These are phyloP conservation scores for Neocallimastix lanati DNA, from an alignment of 192 early-diverging fungal species.

Conservation along the genomic window DNA sequence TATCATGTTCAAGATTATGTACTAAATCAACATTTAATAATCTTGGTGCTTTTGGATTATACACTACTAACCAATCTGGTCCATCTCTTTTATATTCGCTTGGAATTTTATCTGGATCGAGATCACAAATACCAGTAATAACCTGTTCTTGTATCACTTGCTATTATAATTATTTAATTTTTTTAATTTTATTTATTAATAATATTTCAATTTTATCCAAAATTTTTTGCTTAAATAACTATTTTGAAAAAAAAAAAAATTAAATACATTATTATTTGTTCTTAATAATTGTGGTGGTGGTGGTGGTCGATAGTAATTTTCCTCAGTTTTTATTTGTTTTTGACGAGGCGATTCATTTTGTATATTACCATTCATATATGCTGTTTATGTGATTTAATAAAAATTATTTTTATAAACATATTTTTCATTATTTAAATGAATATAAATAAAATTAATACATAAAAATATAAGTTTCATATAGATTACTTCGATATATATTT, in stretches of 20 bases:
- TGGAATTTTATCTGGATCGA: conserved; percentile 62
- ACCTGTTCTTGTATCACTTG: conserved; percentile 1
- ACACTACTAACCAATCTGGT: conserved; percentile 71
- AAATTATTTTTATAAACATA: no score
- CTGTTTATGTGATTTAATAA: no score
- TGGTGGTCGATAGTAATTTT: not conserved
- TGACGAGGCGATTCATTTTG: not conserved
- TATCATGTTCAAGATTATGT: conserved; percentile 34
- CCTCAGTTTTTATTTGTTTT: not conserved
- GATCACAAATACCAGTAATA: conserved; percentile 37
- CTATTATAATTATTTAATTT: no score
- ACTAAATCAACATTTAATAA: conserved; percentile 15
- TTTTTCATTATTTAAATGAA: no score
- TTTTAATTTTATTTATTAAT: no score
- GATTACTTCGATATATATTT: no score
- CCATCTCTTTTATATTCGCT: conserved; percentile 54
- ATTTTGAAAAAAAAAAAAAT: no score
- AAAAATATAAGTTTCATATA: no score
- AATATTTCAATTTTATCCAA: no score
- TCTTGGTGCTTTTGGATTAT: conserved; percentile 10
- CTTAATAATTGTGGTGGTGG: not conserved
- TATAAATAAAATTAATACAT: no score
- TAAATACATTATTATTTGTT: not conserved
- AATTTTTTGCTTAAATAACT: no score
- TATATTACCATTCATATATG: not conserved